Percentiles rank a stretch among this genome's conserved stretches.
phyloP scores from a whole-genome alignment of 1,284 basidiomycete species.

The Tilletiaria anomala region DNA sequence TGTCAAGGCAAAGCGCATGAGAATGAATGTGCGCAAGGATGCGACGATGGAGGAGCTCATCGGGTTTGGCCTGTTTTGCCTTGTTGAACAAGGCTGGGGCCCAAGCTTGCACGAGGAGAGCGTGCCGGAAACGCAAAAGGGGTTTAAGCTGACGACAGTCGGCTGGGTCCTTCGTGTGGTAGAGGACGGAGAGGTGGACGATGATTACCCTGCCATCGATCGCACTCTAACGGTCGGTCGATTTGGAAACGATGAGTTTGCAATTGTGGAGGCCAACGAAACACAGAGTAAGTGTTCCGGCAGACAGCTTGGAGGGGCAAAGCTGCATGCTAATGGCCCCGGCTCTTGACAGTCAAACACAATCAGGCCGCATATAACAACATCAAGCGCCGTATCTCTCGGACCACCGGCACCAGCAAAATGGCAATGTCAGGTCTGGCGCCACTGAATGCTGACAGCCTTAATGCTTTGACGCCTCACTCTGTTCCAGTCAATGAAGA shows the following conservation, averaged over 20 bases:
- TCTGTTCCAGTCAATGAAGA: too few species aligned
- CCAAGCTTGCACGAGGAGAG: constrained; percentile 52
- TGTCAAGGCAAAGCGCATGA: too few species aligned
- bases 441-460: too few species aligned
- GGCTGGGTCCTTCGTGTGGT: constrained; percentile 93
- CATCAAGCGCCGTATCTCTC: too few species aligned
- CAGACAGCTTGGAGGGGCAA: too few species aligned
- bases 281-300: constrained; percentile 46
- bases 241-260: constrained; percentile 83
- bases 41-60: constrained; percentile 89
- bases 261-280: constrained; percentile 56
- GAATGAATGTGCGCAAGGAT: too few species aligned
- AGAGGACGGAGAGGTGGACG: constrained; percentile 95
- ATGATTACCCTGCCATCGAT: constrained; percentile 94
- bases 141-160: constrained; percentile 54
- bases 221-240: constrained; percentile 67
- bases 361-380: too few species aligned
- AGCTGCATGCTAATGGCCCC: too few species aligned
- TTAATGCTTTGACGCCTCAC: too few species aligned
- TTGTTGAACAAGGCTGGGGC: constrained; percentile 71
- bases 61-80: constrained; percentile 77
- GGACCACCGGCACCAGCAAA: too few species aligned
- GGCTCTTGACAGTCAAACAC: too few species aligned
- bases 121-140: constrained; percentile 46
- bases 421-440: too few species aligned